Evolutionary conservation across 1,284 basidiomycete genomes (phyloP).

Genomic region (Irpex sp.): DNA sequence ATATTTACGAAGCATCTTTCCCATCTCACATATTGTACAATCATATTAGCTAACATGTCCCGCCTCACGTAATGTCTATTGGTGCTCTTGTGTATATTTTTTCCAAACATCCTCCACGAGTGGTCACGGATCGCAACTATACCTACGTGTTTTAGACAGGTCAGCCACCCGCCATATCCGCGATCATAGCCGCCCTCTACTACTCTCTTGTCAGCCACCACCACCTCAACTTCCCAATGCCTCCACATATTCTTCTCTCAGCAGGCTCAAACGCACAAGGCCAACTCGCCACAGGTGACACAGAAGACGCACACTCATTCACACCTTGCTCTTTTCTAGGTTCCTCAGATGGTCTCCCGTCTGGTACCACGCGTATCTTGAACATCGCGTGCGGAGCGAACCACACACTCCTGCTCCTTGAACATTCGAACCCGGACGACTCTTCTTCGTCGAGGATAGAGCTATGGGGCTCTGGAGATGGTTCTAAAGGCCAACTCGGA

Average conservation of each 20-base stretch:
- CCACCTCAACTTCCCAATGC: background rate
- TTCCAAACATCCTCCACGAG: too few relatives aligned
- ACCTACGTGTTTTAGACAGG: too few relatives aligned
- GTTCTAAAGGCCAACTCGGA: constrained; percentile 60
- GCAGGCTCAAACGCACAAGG: constrained; percentile 78
- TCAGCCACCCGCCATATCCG: background rate
- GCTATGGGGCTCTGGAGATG: constrained; percentile 71
- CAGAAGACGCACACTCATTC: constrained; percentile 59
- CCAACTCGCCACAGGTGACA: constrained; percentile 61
- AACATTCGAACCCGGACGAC: constrained; percentile 16
- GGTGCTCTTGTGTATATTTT: too few relatives aligned
- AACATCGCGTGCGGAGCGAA: constrained; percentile 59
- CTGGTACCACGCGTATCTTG: constrained; percentile 28
- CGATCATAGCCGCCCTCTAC: background rate
- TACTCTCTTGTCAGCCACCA: background rate
- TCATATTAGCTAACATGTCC: too few relatives aligned
- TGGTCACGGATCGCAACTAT: too few relatives aligned
- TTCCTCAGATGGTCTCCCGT: constrained; percentile 20
- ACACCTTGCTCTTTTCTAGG: constrained; percentile 39
- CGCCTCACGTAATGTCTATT: too few relatives aligned
- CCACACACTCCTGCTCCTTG: constrained; percentile 58
- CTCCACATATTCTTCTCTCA: constrained; percentile 27
- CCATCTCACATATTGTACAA: too few relatives aligned
- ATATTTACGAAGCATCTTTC: too few relatives aligned
- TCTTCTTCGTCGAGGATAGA: constrained; percentile 24